phyloP scores from a whole-genome alignment of 768 basidiomycete species.

The Mycena galopus region DNA sequence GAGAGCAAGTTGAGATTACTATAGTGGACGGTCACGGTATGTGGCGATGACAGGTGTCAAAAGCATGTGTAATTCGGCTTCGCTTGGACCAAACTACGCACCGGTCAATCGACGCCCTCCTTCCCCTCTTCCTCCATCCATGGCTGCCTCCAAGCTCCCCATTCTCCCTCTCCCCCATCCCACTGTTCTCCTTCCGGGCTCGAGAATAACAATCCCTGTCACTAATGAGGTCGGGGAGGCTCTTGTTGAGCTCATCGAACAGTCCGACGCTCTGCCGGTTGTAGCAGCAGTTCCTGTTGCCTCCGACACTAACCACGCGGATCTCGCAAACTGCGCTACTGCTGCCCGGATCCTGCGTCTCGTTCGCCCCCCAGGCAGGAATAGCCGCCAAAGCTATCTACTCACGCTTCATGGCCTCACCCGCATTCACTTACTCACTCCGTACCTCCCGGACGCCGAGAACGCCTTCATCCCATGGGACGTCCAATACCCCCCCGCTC shows the following conservation, averaged over 20 bases:
- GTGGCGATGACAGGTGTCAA: not conserved
- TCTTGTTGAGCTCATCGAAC: slow-evolving; percentile 75
- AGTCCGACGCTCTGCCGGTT: slow-evolving; percentile 76
- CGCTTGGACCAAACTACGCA: not conserved
- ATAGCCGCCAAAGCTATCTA: slow-evolving; percentile 71
- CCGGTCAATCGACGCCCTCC: not conserved
- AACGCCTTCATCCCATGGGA: slow-evolving; percentile 51
- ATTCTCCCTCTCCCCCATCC: slow-evolving; percentile 81
- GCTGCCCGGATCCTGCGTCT: slow-evolving; percentile 81
- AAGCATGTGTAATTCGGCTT: slow-evolving; percentile 2
- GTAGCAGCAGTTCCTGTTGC: slow-evolving; percentile 74
- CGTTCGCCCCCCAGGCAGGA: slow-evolving; percentile 69
- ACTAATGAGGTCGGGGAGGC: slow-evolving; percentile 71
- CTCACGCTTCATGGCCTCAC: slow-evolving; percentile 81
- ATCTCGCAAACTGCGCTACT: slow-evolving; percentile 70
- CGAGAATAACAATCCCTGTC: slow-evolving; percentile 77
- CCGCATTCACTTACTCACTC: slow-evolving; percentile 67
- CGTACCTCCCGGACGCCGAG: slow-evolving; percentile 47
- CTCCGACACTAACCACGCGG: slow-evolving; percentile 32
- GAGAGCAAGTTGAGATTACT: too few species aligned
- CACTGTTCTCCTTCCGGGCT: slow-evolving; percentile 79
- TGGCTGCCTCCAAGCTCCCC: slow-evolving; percentile 68
- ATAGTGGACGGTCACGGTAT: too few species aligned
- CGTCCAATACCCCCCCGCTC: slow-evolving; percentile 62
- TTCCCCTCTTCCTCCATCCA: slow-evolving; percentile 40